Conservation (phyloP, 2,329 filamentous ascomycete genomes). For the Cytospora piceae region DNA sequence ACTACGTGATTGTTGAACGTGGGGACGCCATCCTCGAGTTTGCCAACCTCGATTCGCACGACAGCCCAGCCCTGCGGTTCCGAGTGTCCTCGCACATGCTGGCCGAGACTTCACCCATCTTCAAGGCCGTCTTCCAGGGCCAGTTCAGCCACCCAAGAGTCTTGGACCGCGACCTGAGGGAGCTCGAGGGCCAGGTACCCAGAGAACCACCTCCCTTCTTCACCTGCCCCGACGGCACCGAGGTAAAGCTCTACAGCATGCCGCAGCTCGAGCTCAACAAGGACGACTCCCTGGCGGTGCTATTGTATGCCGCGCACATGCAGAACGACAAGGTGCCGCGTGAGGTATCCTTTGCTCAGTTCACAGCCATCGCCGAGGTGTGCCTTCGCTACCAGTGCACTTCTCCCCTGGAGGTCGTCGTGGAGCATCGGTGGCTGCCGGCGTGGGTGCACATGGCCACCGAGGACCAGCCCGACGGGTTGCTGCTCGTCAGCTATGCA, state of each 20-base stretch:
- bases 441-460: conserved; percentile 53
- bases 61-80: conserved; percentile 49
- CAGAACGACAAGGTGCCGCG: conserved; percentile 51
- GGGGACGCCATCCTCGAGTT: conserved; percentile 59
- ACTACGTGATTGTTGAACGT: conserved; percentile 47
- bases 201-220: conserved; percentile 41
- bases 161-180: conserved; percentile 38
- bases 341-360: conserved; percentile 51
- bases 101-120: conserved; percentile 56
- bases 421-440: conserved; percentile 57
- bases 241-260: conserved; percentile 55
- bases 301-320: conserved; percentile 57
- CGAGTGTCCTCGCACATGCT: conserved; percentile 56
- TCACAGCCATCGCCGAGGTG: conserved; percentile 56
- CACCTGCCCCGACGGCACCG: conserved; percentile 47
- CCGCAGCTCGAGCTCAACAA: conserved; percentile 53
- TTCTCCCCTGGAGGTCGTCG: conserved; percentile 52
- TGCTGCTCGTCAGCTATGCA: conserved; percentile 56
- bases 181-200: conserved; percentile 42
- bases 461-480: conserved; percentile 53
- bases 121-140: conserved; percentile 50
- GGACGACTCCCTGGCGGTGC: conserved; percentile 46
- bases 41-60: conserved; percentile 45
- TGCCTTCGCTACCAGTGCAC: conserved; percentile 56
- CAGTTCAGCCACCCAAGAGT: conserved; percentile 21